Evolutionary conservation across 192 early-diverging fungal genomes (phyloP).

Genomic region (Gryganskiella cystojenkinii): DNA sequence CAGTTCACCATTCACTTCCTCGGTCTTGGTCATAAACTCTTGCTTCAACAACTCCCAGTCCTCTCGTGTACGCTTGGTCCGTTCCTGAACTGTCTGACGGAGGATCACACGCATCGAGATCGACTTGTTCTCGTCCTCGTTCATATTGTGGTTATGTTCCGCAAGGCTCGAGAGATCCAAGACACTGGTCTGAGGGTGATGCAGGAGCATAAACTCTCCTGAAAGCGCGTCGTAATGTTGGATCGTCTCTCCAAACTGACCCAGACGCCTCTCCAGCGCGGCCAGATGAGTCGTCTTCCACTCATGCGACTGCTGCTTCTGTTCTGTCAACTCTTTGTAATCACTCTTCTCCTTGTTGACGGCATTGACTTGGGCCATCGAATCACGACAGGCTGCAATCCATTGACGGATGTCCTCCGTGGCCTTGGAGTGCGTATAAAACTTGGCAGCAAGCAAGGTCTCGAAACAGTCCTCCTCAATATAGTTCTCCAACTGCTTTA

Average conservation of each 20-base stretch:
- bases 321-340: constrained; percentile 4
- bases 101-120: constrained; percentile 44
- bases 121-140: not conserved
- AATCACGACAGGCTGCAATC: constrained; percentile 45
- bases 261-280: constrained; percentile 31
- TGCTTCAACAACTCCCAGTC: constrained; percentile 53
- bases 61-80: constrained; percentile 43
- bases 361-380: constrained; percentile 23
- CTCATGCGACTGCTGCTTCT: constrained; percentile 30
- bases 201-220: constrained; percentile 43
- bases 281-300: constrained; percentile 28
- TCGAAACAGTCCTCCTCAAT: constrained; percentile 51
- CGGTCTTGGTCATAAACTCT: constrained; percentile 38
- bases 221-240: constrained; percentile 41
- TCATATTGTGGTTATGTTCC: not conserved
- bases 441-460: constrained; percentile 43
- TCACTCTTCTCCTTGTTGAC: not conserved
- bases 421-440: constrained; percentile 52
- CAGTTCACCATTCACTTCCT: constrained; percentile 10
- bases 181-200: constrained; percentile 34
- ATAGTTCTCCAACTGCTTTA: constrained; percentile 31
- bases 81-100: constrained; percentile 43
- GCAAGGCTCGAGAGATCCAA: constrained; percentile 12
- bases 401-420: constrained; percentile 54
- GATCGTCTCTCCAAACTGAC: constrained; percentile 24